These are phyloP conservation scores for Bruguiera sexangula DNA, from an alignment of 345 rosid species.

Conservation along the genomic window DNA sequence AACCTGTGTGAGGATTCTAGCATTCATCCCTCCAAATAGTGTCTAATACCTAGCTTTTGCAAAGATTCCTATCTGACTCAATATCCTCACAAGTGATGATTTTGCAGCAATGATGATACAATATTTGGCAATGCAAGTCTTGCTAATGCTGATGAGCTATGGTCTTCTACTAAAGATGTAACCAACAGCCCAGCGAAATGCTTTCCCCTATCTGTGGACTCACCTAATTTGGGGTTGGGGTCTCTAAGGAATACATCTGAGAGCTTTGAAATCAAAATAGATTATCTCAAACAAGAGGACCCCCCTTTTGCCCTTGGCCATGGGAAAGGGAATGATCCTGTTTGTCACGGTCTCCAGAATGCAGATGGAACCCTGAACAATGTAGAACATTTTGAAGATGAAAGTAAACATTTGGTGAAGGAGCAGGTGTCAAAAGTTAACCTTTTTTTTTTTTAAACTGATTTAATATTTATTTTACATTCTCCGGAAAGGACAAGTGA, in stretches of 20 bases:
- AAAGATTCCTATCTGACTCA: slow-evolving; percentile 54
- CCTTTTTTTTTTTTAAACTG: not conserved
- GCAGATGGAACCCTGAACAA: slow-evolving; percentile 20
- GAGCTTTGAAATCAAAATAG: slow-evolving; percentile 38
- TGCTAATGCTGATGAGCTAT: slow-evolving; percentile 62
- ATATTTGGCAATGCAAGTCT: slow-evolving; percentile 72
- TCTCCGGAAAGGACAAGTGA: slow-evolving; percentile 2
- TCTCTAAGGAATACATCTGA: slow-evolving; percentile 35
- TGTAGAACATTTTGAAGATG: slow-evolving; percentile 35
- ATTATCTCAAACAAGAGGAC: slow-evolving; percentile 50
- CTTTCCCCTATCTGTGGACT: slow-evolving; percentile 43
- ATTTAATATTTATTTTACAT: slow-evolving; percentile 3
- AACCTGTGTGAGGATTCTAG: not conserved
- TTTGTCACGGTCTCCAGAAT: slow-evolving; percentile 38
- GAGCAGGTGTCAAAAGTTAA: slow-evolving; percentile 52
- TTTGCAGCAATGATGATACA: slow-evolving; percentile 94
- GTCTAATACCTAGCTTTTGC: not conserved
- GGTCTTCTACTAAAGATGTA: slow-evolving; percentile 69
- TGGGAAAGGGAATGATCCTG: slow-evolving; percentile 38
- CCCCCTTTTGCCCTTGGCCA: slow-evolving; percentile 35
- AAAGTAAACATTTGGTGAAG: slow-evolving; percentile 25
- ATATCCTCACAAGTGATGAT: slow-evolving; percentile 86
- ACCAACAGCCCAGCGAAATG: slow-evolving; percentile 48
- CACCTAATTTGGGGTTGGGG: slow-evolving; percentile 49
- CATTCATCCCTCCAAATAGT: not conserved